Evolutionary conservation across 352 stramenopile genomes (phyloP), one percentile per base, ranked within the genome.

Genomic region (Aphanomyces stellatus): DNA sequence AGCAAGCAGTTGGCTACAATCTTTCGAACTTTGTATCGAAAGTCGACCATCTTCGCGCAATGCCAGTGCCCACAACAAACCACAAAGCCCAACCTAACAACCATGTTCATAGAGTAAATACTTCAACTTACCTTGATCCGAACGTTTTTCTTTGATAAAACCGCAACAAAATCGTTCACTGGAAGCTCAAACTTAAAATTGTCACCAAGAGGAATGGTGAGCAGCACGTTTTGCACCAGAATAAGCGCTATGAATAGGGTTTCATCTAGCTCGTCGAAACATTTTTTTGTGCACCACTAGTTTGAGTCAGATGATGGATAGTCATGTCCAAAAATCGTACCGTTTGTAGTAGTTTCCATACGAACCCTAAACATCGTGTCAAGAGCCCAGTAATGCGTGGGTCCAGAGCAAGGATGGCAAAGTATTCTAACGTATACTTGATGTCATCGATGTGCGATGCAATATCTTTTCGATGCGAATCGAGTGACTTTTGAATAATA

Each of bases 401-500:
- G 11, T 65, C 57, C 17, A 37, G 13, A 4, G 28, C 31, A 4
- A 65, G 5, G 28, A 65, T 13, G 27, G 41, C 57, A 33, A 65
- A 35, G 11, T 53, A 65, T 17, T 53, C 25, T 5, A 51, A 22
- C 8, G 42, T 22, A 22, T 51, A 27, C 25, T 51, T 13, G 42
- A 51, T 24, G 13, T 51, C 42, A 7, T 13, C 13, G 19, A 51
- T 8, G 42, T 51, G 42, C 19, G n/a, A 22, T 13, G 13, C 42
- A 22, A 63, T 35, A 25, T 22, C 5, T 35, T 43, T 63, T 30
- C 55, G 30, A 40, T 46, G 8, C 30, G 22, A 30, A 24, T 63
- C 55, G 41, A 63, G 25, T 11, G 51, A 60, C 27, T 63, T 63
- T 22, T 43, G 25, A 7, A 63, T 43, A 19, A 63, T 30, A 35